Conservation (phyloP, 495 filamentous ascomycete species). For the Hypoxylon intermedium region DNA sequence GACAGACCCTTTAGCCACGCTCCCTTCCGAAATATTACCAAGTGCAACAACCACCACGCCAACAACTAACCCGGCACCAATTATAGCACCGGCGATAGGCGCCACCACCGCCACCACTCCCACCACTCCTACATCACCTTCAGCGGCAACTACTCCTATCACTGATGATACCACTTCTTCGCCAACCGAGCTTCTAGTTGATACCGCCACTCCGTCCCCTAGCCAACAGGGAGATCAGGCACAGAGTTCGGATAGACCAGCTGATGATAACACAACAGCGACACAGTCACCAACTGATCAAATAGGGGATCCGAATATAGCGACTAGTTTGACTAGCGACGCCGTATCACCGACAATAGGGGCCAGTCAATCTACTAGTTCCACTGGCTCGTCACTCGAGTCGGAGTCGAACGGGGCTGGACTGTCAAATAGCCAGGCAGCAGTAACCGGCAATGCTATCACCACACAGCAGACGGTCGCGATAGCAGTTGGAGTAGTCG, state of each 20-base stretch:
- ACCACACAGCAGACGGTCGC: conserved; percentile 48
- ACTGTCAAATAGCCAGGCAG: conserved; percentile 16
- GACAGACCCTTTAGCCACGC: background rate
- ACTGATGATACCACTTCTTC: background rate
- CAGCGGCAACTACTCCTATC: background rate
- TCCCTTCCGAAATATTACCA: conserved; percentile 16
- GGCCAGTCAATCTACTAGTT: conserved; percentile 12
- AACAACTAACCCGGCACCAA: background rate
- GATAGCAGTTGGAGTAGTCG: conserved; percentile 59
- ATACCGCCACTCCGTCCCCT: background rate
- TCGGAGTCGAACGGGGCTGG: conserved; percentile 19
- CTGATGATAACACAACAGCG: conserved; percentile 3
- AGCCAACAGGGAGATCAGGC: background rate
- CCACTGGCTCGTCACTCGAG: conserved; percentile 20
- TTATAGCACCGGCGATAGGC: background rate
- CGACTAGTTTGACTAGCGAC: conserved; percentile 1
- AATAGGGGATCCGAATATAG: conserved; percentile 4
- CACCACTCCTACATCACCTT: background rate
- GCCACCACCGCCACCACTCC: background rate
- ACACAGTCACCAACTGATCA: conserved; percentile 9
- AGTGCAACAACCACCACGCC: conserved; percentile 17
- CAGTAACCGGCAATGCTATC: conserved; percentile 33
- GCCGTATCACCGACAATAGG: conserved; percentile 2
- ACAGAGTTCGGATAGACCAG: background rate
- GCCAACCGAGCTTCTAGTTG: background rate